Base-by-base conservation (phyloP, 2,329 filamentous ascomycete genomes). In the Ophiocordyceps camponoti-saundersi region DNA sequence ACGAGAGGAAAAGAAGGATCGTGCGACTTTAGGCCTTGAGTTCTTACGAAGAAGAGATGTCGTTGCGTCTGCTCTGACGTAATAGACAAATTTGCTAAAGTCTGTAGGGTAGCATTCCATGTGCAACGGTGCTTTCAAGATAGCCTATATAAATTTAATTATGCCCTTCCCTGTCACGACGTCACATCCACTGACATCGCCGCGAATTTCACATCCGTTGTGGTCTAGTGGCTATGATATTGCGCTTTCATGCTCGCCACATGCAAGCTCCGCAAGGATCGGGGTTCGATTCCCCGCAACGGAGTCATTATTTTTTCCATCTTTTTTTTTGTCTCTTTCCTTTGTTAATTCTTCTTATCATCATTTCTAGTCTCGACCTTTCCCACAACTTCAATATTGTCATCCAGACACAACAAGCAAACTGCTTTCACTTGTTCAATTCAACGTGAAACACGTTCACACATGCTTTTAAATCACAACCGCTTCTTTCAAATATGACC, bases 231-330 rank as follows among this genome's bases (percentile, higher is more conserved):
- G 51, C 50, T 53, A 53, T 51, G 50, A 53, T 53, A 52, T 51
- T 53, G 50, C 51, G 51, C 50, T 53, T 53, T 53, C 51, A 53
- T 30, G n/a, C 41, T 39, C 20, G 12, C 21, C 1, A n/a, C 46
- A 16, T 45, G 44, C 16, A 50, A 50, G 48, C 30, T 34, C 51
- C 51, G 51, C 50, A 53, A 51, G 50, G 51, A 51, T 51, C 51
- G 51, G 51, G 51, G 51, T 53, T 53, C 51, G 51, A 53, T 52
- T 53, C 51, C 51, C 51, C 51, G 51, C 51, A 52, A 49, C 50
- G 51, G 51, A 53, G 50, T 44, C 16, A 21, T 34, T 44, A 48
- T 29, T 49, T 49, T 48, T 43, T 12, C 20, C 11, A 8, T 26
- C 15, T 42, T 21, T 43, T 5, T n/a, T 36, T n/a, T 32, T 47